Percentiles rank a stretch among this genome's conserved stretches.
Conservation (phyloP, 495 filamentous ascomycete species). For the Glonium stellatum region DNA sequence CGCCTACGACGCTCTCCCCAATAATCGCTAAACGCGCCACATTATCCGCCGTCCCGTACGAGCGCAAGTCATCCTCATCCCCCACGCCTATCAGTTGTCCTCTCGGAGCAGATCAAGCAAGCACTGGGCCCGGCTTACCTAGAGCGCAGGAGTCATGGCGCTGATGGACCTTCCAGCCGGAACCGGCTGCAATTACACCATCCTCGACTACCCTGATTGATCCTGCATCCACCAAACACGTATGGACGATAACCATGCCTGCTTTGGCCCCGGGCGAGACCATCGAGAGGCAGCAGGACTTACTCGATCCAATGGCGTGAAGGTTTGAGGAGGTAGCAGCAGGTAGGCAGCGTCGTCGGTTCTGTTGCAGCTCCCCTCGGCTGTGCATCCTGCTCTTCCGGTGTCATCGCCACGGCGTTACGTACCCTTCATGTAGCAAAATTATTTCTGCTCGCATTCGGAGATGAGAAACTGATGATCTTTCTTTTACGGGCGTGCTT, state of each 20-base stretch:
- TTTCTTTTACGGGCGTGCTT: background rate
- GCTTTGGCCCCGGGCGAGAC: background rate
- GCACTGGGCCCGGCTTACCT: background rate
- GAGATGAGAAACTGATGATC: background rate
- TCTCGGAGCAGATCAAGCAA: background rate
- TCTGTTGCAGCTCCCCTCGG: background rate
- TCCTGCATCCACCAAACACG: slow-evolving; percentile 13
- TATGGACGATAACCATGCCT: slow-evolving; percentile 19
- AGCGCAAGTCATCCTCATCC: background rate
- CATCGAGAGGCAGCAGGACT: background rate
- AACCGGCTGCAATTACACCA: slow-evolving; percentile 18
- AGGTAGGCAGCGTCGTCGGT: background rate
- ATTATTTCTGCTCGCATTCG: background rate
- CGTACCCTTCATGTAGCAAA: background rate
- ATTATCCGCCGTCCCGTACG: background rate
- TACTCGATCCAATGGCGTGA: slow-evolving; percentile 25
- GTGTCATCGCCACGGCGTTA: background rate
- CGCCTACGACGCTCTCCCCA: background rate
- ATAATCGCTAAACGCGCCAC: background rate
- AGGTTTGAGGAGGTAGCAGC: background rate
- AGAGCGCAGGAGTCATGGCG: background rate
- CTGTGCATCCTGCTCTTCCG: background rate
- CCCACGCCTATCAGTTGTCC: slow-evolving; percentile 1
- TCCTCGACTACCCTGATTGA: slow-evolving; percentile 12
- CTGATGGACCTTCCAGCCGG: background rate